Base-by-base conservation (phyloP, 352 stramenopile genomes). In the Pythium folliculosum region DNA sequence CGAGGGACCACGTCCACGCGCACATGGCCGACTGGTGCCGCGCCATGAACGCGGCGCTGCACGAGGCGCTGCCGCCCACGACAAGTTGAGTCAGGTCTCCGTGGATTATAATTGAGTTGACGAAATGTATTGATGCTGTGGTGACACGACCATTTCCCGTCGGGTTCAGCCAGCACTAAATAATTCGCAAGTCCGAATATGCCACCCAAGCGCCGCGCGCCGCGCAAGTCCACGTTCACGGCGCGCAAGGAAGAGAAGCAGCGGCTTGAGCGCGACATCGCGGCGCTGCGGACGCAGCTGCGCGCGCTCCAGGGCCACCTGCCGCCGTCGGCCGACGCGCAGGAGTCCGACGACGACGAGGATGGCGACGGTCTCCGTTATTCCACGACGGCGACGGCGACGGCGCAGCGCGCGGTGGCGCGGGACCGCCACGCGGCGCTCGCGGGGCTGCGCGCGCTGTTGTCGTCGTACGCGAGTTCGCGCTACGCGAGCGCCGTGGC, bases 401-500 rank as follows among this genome's bases (percentile, higher is more conserved):
- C 35, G 12, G 8, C 45, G 32, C 45, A 48, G 1, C 48, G 40
- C 16, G 17, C 32, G 37, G 9, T 27, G 8, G 19, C 56, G 30
- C 45, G 62, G 5, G 53, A 63, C 44, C 62, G 53, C 27, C 53
- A 69, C 45, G 6, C 61, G 3, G 43, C 45, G 5, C 49, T 70
- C n/a, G 35, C 23, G 7, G 63, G 63, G 13, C 13, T 70, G 23
- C 55, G 55, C 25, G 60, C 63, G 48, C 55, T 70, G 32, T 35
- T 70, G 9, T 54, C 45, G 12, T 30, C 54, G 8, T 64, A 70
- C 48, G 52, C 50, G 37, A 27, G 45, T 22, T 19, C 37, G 84
- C 53, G 54, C 69, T 82, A 82, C 53, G 54, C 69, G 75, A 25
- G 7, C 16, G 30, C 25, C 40, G 40, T 47, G 40, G 10, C 40